Evolutionary conservation across 257 asterid species (phyloP), one percentile per base, ranked within the genome.

Genomic region (Nicotiana knightiana): DNA sequence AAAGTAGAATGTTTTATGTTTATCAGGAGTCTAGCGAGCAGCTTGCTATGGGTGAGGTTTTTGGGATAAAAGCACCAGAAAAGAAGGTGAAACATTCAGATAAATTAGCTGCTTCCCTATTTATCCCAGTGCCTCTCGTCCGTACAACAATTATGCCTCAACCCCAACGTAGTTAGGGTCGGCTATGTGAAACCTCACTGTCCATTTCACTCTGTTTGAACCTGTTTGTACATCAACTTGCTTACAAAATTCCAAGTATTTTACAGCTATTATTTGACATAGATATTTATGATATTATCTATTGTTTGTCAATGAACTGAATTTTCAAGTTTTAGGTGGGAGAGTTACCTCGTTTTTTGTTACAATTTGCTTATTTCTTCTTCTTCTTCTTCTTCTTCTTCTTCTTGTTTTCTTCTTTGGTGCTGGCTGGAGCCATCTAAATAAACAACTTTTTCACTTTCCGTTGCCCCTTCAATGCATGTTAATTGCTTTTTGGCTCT

Each of bases 1-100:
- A 13, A 48, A 73, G 79, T 48, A 73, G 39, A 73, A 73, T 73
- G 9, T 73, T 73, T 51, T 73, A 26, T 73, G 24, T 80, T 84
- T n/a, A 82, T 64, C 82, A 96, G 99, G 99, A 96, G 88, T 94
- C 98, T 62, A 96, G 99, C 65, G 97, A 90, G 82, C 90, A 87
- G 77, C 98, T 96, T 67, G 99, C 98, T 46, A 90, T 96, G 95
- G 99, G 99, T 65, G 97, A 92, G 90, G 93, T 89, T 70, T 96
- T 96, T 85, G 99, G 99, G 87, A 82, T 96, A 84, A 93, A 88
- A 87, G 85, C 97, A 76, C 99, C 99, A 7, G 91, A 83, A 55
- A 82, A 91, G 85, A 91, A 88, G 99, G 99, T 96, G 88, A 85
- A 76, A 51, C 62, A 73, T 73, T 73, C 43, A 7, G 62, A 73